phyloP scores from a whole-genome alignment of 2,329 filamentous ascomycete species.

The Penicillium corylophilum region DNA sequence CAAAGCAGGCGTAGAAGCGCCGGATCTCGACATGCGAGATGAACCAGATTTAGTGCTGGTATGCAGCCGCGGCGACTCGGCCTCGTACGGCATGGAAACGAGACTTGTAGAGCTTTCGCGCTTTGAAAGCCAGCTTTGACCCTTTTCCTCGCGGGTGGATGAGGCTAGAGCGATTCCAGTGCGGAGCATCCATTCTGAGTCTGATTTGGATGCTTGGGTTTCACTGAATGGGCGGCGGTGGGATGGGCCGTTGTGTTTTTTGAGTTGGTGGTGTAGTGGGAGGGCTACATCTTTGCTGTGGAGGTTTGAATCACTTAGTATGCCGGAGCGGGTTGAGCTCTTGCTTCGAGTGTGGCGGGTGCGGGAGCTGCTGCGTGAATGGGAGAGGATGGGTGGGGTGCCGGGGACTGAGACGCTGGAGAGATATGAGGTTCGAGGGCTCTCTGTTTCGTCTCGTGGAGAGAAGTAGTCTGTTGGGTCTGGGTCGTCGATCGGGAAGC shows the following conservation, averaged over 20 bases:
- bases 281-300: constrained; percentile 26
- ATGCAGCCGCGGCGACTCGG: constrained; percentile 32
- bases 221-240: constrained; percentile 6
- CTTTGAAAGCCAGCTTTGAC: constrained; percentile 61
- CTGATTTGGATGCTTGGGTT: constrained; percentile 17
- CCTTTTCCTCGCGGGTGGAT: constrained; percentile 59
- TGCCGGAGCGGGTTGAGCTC: constrained; percentile 31
- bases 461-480: constrained; percentile 37
- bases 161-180: constrained; percentile 58
- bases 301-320: constrained; percentile 39
- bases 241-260: constrained; percentile 6
- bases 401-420: constrained; percentile 43
- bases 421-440: constrained; percentile 38
- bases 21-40: constrained; percentile 33
- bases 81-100: constrained; percentile 34
- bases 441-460: constrained; percentile 27
- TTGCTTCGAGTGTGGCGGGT: constrained; percentile 35
- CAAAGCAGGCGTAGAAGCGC: constrained; percentile 35
- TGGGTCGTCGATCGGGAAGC: constrained; percentile 52
- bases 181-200: constrained; percentile 61
- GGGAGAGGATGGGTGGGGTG: constrained; percentile 44
- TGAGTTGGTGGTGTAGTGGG: constrained; percentile 25
- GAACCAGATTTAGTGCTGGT: constrained; percentile 25
- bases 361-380: constrained; percentile 42
- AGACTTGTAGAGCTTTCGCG: constrained; percentile 57